phyloP scores from a whole-genome alignment of 495 filamentous ascomycete species.

The Hyaloscypha finlandica region DNA sequence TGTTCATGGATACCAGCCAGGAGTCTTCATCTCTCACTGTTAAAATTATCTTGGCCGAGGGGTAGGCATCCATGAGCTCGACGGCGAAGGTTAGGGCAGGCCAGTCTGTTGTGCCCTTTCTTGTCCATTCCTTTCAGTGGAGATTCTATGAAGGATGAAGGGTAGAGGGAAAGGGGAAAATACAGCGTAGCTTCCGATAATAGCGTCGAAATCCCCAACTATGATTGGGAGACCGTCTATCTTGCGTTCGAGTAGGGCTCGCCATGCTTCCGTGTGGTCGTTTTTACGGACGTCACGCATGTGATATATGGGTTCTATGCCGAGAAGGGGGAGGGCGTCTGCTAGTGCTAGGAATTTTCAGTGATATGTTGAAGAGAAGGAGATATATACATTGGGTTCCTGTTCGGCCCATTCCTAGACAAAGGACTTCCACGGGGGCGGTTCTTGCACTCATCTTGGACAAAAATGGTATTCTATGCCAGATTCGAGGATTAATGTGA shows the following conservation, averaged over 20 bases:
- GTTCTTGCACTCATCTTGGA: no score
- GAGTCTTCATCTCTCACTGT: constrained; percentile 38
- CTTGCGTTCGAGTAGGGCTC: constrained; percentile 34
- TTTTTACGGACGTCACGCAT: constrained; percentile 39
- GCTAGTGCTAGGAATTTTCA: constrained; percentile 29
- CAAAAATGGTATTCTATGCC: no score
- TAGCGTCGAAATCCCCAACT: neutral
- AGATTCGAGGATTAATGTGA: no score
- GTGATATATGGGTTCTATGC: constrained; percentile 37
- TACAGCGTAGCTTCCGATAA: constrained; percentile 5
- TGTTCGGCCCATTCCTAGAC: neutral
- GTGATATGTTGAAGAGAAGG: neutral
- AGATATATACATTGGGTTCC: neutral
- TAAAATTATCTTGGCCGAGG: constrained; percentile 47
- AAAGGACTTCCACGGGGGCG: neutral
- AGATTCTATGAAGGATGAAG: neutral
- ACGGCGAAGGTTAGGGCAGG: constrained; percentile 38
- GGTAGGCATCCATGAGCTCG: constrained; percentile 48
- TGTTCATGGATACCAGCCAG: constrained; percentile 43
- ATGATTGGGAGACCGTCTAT: neutral
- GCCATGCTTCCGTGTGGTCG: constrained; percentile 33
- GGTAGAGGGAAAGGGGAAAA: constrained; percentile 6
- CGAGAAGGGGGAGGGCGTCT: constrained; percentile 34
- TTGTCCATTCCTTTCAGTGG: constrained; percentile 36
- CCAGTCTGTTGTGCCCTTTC: constrained; percentile 42